Conservation (phyloP, 2,329 filamentous ascomycete genomes). For the Beauveria australis region DNA sequence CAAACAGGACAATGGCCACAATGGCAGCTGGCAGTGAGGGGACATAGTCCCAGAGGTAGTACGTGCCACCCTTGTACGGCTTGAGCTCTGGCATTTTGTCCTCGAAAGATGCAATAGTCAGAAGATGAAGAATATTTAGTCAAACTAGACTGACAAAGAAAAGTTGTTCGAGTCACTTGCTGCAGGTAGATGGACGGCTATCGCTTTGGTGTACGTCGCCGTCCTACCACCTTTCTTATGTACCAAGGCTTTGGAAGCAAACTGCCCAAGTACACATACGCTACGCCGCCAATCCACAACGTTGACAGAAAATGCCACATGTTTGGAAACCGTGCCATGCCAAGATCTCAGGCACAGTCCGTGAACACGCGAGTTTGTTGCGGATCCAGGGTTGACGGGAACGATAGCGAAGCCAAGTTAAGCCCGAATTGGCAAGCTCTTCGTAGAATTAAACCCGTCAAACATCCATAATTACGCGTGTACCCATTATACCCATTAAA, state of each 20-base stretch:
- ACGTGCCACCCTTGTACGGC: slow-evolving; percentile 19
- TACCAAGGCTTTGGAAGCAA: too few relatives aligned
- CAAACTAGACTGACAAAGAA: too few relatives aligned
- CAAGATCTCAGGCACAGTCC: background rate
- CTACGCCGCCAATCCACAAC: background rate
- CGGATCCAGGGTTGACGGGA: background rate
- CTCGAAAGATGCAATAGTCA: too few relatives aligned
- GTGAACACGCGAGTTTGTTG: background rate
- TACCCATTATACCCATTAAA: background rate
- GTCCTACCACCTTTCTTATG: too few relatives aligned
- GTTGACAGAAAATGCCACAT: background rate
- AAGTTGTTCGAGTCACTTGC: too few relatives aligned
- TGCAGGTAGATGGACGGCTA: too few relatives aligned
- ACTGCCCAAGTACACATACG: background rate
- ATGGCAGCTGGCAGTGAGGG: slow-evolving; percentile 38
- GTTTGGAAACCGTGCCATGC: background rate
- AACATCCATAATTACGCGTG: background rate
- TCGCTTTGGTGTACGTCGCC: too few relatives aligned
- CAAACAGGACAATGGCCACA: slow-evolving; percentile 38
- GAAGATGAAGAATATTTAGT: too few relatives aligned
- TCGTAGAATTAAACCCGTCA: background rate
- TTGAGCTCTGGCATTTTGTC: slow-evolving; percentile 22
- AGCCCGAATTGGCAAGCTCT: background rate
- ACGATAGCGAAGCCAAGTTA: background rate
- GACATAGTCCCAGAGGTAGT: slow-evolving; percentile 26